phyloP scores from a whole-genome alignment of 2,329 filamentous ascomycete genomes.

The Calonectria naviculata region DNA sequence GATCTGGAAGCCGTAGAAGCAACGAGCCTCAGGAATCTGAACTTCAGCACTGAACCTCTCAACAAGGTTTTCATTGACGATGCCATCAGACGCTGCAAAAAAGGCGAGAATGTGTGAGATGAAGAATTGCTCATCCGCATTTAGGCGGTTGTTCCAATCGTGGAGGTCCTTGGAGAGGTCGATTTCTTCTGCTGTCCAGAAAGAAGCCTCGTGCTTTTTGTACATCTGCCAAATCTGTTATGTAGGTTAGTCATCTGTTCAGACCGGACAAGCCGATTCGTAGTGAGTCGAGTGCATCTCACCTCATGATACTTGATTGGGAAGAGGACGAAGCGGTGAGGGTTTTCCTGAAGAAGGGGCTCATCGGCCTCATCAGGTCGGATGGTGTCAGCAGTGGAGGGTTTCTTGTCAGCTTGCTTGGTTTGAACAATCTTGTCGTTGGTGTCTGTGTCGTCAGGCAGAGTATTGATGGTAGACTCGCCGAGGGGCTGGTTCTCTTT shows the following conservation, averaged over 20 bases:
- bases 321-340: constrained; percentile 95
- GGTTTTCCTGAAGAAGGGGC: constrained; percentile 94
- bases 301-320: constrained; percentile 99
- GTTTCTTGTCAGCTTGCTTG: constrained; percentile 50
- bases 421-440: constrained; percentile 67
- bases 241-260: constrained; percentile 50
- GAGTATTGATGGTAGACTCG: constrained; percentile 59
- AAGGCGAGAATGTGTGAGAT: constrained; percentile 98
- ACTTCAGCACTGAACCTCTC: constrained; percentile 98
- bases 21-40: constrained; percentile 96
- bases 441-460: constrained; percentile 67
- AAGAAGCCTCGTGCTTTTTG: constrained; percentile 99
- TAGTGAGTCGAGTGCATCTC: constrained; percentile 71
- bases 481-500: constrained; percentile 83
- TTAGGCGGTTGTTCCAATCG: constrained; percentile 99
- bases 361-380: constrained; percentile 82
- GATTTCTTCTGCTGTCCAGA: constrained; percentile 99
- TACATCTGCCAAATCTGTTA: constrained; percentile 99
- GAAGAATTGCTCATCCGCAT: constrained; percentile 97
- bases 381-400: constrained; percentile 60
- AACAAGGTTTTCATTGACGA: constrained; percentile 99
- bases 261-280: constrained; percentile 65
- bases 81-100: constrained; percentile 98
- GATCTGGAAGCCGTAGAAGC: constrained; percentile 99
- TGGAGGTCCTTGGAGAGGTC: constrained; percentile 98